Percentiles rank a stretch among this genome's conserved stretches.
Conservation (phyloP, 768 basidiomycete species). For the Scleroderma bovista region DNA sequence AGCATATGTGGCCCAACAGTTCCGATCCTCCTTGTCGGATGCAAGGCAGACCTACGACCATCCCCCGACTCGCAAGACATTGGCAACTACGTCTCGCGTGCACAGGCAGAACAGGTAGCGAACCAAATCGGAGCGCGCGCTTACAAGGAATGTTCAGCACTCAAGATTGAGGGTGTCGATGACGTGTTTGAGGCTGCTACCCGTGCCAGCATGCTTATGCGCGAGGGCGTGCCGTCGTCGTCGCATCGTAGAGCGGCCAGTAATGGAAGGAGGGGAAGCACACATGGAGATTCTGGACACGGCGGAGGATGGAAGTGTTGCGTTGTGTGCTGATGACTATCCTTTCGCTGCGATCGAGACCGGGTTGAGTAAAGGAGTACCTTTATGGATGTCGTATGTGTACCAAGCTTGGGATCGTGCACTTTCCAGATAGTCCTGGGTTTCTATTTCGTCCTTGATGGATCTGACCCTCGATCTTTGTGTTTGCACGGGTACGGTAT, state of each 20-base stretch:
- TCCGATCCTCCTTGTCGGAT: conserved; percentile 93
- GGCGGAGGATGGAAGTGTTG: conserved; percentile 53
- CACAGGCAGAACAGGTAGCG: conserved; percentile 79
- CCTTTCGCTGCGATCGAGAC: not conserved
- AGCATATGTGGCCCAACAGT: conserved; percentile 90
- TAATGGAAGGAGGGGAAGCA: conserved; percentile 36
- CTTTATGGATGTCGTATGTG: not conserved
- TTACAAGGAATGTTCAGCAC: conserved; percentile 92
- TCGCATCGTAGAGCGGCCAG: conserved; percentile 52
- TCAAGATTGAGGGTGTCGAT: conserved; percentile 90
- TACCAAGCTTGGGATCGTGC: not conserved
- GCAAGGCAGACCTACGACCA: conserved; percentile 90
- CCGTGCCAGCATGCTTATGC: conserved; percentile 91
- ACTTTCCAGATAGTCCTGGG: not conserved
- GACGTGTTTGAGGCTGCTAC: conserved; percentile 98
- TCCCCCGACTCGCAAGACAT: conserved; percentile 41
- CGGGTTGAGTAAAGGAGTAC: no score
- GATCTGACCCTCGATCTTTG: not conserved
- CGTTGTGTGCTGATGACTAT: conserved; percentile 48
- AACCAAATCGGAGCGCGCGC: conserved; percentile 82
- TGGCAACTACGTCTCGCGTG: conserved; percentile 62
- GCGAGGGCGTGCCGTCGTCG: conserved; percentile 64
- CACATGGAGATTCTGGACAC: conserved; percentile 36
- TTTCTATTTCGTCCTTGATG: not conserved
- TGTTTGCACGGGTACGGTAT: no score